Base-by-base conservation (phyloP, 805 yeast species). In the Metschnikowia amazonensis region DNA sequence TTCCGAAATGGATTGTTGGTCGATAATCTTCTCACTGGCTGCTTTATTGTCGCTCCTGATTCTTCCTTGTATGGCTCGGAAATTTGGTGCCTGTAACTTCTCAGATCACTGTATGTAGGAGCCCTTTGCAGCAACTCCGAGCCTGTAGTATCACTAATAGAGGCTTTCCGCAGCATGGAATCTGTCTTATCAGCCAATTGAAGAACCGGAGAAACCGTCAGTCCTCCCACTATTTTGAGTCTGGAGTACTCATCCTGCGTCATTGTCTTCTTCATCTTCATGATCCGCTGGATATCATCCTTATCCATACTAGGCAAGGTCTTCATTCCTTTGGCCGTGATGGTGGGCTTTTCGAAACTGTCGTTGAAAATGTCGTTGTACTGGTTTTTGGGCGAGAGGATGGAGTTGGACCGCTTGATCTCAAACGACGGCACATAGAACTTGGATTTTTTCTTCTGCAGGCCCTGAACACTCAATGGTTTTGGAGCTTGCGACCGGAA, bases 281-380 rank as follows among this genome's bases (percentile, higher is more conserved):
- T 51, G 29, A 74, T 72, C 46, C 64, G 60, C 51, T 67, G 64
- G 8, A 74, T 71, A 44, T 74, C 77, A 36, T 70, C 69, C 13
- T 65, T 60, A 47, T 72, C 75, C 77, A 74, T 74, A 50, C 77
- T 72, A 38, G 79, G 77, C 37, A 73, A 63, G 2, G 77, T 72
- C 46, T 67, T 71, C 76, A 74, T 73, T 13, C 77, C 77, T 25
- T 57, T 59, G n/a, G 73, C 58, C 46, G 62, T 65, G 20, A 74
- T 74, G 4, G 77, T 73, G n/a, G 70, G 63, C 44, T 47, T 44
- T 4, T 47, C 46, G 27, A 49, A 47, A 20, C 57, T 43, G 45
- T 67, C 71, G 17, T 61, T 65, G 46, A 67, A 67, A 9, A 69
- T 65, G 41, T 71, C 76, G 46, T 69, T 64, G 53, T 70, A 71